phyloP scores from a whole-genome alignment of 768 basidiomycete genomes.

The Scleroderma bovista region DNA sequence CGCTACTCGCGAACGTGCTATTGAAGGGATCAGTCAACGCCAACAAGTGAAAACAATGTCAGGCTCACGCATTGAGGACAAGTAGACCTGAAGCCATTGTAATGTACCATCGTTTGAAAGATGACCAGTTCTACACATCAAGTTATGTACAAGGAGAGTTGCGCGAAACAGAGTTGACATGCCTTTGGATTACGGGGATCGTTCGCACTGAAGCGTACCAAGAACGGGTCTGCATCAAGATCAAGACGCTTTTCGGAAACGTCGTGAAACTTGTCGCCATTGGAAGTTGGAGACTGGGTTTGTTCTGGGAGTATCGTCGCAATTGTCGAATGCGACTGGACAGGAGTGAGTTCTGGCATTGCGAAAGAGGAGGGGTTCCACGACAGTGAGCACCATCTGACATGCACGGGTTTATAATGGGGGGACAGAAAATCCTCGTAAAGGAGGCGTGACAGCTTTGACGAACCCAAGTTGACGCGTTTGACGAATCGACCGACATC shows the following conservation, averaged over 20 bases:
- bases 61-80: slow-evolving; percentile 49
- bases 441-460: too few relatives aligned
- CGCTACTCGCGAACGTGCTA: slow-evolving; percentile 61
- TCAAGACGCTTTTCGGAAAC: neutral
- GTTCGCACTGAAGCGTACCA: slow-evolving; percentile 27
- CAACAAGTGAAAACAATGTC: neutral
- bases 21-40: neutral
- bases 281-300: neutral
- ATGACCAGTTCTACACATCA: slow-evolving; percentile 44
- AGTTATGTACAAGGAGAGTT: slow-evolving; percentile 3
- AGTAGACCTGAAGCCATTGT: slow-evolving; percentile 44
- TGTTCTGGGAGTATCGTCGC: neutral
- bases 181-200: slow-evolving; percentile 48
- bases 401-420: neutral
- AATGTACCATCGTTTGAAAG: slow-evolving; percentile 42
- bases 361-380: neutral
- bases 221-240: slow-evolving; percentile 18
- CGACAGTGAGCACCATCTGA: neutral
- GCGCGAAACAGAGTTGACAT: slow-evolving; percentile 5
- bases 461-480: too few relatives aligned
- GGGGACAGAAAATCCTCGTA: too few relatives aligned
- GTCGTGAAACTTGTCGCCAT: neutral
- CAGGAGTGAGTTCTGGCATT: neutral
- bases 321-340: neutral
- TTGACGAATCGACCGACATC: neutral